Percentiles rank a stretch among this genome's conserved stretches.
These are phyloP conservation scores for Pythium myriotylum DNA, from an alignment of 352 stramenopile genomes.

Conservation along the genomic window DNA sequence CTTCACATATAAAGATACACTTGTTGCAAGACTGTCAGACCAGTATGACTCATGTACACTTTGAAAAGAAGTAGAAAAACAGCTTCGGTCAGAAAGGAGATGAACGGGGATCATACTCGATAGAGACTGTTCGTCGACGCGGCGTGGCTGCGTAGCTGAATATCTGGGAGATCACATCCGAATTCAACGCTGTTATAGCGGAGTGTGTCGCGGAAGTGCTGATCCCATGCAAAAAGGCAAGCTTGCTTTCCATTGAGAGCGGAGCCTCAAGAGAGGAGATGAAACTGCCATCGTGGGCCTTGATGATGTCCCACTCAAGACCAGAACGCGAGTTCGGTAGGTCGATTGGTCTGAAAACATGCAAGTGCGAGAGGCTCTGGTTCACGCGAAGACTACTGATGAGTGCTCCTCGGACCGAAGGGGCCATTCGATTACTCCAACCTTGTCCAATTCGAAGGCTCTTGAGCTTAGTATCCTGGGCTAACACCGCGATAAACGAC, in stretches of 20 bases:
- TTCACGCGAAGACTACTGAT: not conserved
- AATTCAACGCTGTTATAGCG: not conserved
- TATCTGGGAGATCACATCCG: not conserved
- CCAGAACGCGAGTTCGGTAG: not conserved
- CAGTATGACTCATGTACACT: too few species aligned
- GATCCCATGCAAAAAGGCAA: not conserved
- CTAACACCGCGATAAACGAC: not conserved
- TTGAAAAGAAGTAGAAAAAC: too few species aligned
- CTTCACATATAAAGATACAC: too few species aligned
- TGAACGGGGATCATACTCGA: not conserved
- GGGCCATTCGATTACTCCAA: not conserved
- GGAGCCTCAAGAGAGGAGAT: slow-evolving; percentile 2
- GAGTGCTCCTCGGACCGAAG: not conserved
- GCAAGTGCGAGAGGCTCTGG: slow-evolving; percentile 1
- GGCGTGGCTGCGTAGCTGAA: slow-evolving; percentile 2
- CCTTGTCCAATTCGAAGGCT: slow-evolving; percentile 3
- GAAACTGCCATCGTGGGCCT: not conserved
- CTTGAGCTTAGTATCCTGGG: not conserved
- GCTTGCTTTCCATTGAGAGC: slow-evolving; percentile 2
- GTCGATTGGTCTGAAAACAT: slow-evolving; percentile 3
- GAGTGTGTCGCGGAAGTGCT: not conserved
- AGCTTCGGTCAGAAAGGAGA: not conserved
- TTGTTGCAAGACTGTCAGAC: too few species aligned
- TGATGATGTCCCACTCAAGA: not conserved
- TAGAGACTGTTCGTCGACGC: not conserved